Conservation (phyloP, 1,284 basidiomycete species). For the Mixia osmundae region DNA sequence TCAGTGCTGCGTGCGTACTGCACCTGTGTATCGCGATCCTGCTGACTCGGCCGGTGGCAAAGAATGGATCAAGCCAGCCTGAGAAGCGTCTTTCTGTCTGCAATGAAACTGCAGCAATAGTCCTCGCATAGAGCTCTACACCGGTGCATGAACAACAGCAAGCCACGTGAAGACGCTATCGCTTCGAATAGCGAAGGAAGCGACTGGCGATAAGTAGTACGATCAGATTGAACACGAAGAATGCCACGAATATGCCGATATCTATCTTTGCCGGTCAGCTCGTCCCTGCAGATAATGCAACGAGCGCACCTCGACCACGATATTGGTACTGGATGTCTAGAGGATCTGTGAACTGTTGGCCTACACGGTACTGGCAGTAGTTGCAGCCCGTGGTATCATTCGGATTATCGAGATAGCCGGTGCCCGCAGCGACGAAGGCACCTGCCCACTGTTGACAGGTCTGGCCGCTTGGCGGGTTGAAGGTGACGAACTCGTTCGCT, state of each 20-base stretch:
- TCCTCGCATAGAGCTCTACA: too few species aligned
- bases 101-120: conserved; percentile 10
- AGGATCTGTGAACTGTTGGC: conserved; percentile 44
- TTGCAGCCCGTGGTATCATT: conserved; percentile 35
- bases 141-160: too few species aligned
- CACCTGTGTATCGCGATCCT: not conserved
- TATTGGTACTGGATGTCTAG: conserved; percentile 40
- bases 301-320: conserved; percentile 1
- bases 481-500: conserved; percentile 5
- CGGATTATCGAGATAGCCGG: conserved; percentile 58
- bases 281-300: conserved; percentile 36
- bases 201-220: conserved; percentile 48
- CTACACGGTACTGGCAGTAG: conserved; percentile 43
- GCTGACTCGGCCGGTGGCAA: not conserved
- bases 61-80: conserved; percentile 5
- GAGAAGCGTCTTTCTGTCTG: conserved; percentile 3
- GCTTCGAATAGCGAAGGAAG: conserved; percentile 42
- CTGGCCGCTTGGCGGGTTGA: conserved; percentile 9
- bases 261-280: too few species aligned
- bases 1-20: not conserved
- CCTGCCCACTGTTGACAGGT: conserved; percentile 10
- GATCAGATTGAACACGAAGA: conserved; percentile 41
- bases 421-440: conserved; percentile 24
- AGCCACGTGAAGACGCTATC: conserved; percentile 6
- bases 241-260: conserved; percentile 42